Percentiles rank a stretch among this genome's conserved stretches.
These are phyloP conservation scores for Apiosordaria backusii DNA, from an alignment of 495 filamentous ascomycete genomes.

Conservation along the genomic window DNA sequence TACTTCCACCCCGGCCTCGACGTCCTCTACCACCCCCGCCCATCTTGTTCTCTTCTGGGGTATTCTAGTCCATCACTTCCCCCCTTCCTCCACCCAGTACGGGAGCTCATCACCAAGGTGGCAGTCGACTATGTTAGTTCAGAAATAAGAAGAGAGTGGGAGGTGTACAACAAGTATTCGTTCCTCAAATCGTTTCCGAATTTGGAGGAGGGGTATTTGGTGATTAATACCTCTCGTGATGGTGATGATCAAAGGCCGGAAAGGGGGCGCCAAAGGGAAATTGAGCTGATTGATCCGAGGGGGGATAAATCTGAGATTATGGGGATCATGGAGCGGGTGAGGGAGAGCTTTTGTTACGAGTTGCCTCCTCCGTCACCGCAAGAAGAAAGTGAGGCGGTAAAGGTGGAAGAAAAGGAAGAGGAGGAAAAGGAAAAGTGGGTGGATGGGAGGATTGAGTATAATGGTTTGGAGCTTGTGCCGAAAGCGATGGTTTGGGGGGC, in stretches of 20 bases:
- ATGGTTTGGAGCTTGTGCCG: constrained; percentile 22
- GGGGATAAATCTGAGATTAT: constrained; percentile 30
- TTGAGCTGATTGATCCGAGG: constrained; percentile 38
- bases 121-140: constrained; percentile 49
- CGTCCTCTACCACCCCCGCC: constrained; percentile 41
- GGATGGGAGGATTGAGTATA: not conserved
- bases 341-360: constrained; percentile 41
- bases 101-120: constrained; percentile 33
- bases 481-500: constrained; percentile 12
- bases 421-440: constrained; percentile 7
- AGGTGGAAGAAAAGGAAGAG: constrained; percentile 3
- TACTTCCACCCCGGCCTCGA: constrained; percentile 47
- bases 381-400: not conserved
- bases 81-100: constrained; percentile 25
- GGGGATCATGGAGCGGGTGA: constrained; percentile 39
- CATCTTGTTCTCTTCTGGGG: not conserved
- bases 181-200: constrained; percentile 43
- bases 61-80: not conserved
- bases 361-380: constrained; percentile 6
- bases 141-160: constrained; percentile 49
- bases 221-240: constrained; percentile 18
- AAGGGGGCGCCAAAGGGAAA: constrained; percentile 14
- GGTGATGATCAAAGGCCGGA: not conserved
- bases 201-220: constrained; percentile 40
- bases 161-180: constrained; percentile 50